These are phyloP conservation scores for Cetradonia linearis DNA, from an alignment of 495 filamentous ascomycete species.

Conservation along the genomic window DNA sequence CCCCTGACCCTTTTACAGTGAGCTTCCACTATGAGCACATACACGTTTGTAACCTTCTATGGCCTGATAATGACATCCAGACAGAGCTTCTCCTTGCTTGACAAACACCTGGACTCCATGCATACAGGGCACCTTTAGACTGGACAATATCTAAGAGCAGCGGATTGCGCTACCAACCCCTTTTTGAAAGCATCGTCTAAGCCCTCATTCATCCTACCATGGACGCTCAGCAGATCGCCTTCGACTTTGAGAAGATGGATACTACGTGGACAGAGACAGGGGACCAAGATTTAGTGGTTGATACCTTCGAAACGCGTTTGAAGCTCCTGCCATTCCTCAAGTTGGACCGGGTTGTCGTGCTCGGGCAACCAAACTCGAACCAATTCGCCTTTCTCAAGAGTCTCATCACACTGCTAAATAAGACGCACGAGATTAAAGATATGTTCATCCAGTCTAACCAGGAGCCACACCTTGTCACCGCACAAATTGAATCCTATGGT, in stretches of 20 bases:
- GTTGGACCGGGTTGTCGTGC: not conserved
- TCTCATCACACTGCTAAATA: not conserved
- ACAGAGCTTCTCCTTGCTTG: no score
- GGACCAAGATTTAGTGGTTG: not conserved
- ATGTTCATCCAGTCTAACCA: not conserved
- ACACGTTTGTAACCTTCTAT: not conserved
- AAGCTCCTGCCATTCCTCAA: not conserved
- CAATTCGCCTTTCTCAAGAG: not conserved
- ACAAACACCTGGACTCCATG: no score
- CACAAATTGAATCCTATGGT: not conserved
- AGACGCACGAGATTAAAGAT: not conserved
- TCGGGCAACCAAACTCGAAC: not conserved
- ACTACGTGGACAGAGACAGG: not conserved
- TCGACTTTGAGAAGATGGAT: not conserved
- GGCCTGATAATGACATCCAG: not conserved
- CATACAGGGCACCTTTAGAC: no score
- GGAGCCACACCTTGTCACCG: not conserved
- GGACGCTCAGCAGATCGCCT: not conserved
- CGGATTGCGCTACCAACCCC: not conserved
- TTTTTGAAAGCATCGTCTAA: no score
- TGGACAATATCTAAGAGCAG: not conserved
- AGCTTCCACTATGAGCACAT: not conserved
- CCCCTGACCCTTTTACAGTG: not conserved
- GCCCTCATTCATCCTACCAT: not conserved
- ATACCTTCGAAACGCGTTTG: not conserved